Base-by-base conservation (phyloP, 257 asterid species). In the Capsicum chinense region DNA sequence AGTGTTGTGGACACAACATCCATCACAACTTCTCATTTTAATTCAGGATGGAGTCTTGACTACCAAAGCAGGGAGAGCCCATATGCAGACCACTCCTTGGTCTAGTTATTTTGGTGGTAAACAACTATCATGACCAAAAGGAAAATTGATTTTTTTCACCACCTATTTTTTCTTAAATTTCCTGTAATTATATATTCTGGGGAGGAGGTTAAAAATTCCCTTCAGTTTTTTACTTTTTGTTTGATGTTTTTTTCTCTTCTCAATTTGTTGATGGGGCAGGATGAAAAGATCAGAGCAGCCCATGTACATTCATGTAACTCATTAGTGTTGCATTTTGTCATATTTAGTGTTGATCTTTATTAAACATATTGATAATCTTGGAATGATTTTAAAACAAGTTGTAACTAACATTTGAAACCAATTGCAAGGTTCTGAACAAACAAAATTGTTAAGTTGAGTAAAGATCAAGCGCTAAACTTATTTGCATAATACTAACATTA, bases 31-130 rank as follows among this genome's bases (percentile, higher is more conserved):
- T 90, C 94, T 9, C 90, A 88, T 33, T 85, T 82, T 42, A 89
- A 91, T 26, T 91, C 97, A 17, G 95, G 91, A 62, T 90, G 93
- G 92, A 93, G 91, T 67, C 88, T 90, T 16, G 94, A 91, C 82
- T 88, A 73, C 83, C 83, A 84, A 9, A 90, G 94, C 90, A 85
- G 84, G 88, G 97, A 92, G 83, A 91, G 88, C 84, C 39, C 91
- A 73, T 39, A 86, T 26, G 83, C 83, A 10, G 90, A 90, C 56
- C 64, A 70, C 85, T 91, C 93, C 56, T 86, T 87, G 88, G 92
- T 93, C 80, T 95, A 93, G 93, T 82, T 84, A 79, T 54, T 85
- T 86, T 70, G 85, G 64, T 19, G 42, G 52, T 68, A 58, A 74
- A 87, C 11, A 78, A 47, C 73, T 85, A 80, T 26, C 33, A 26